phyloP scores from a whole-genome alignment of 2,329 filamentous ascomycete genomes.

The Pyricularia sp. region DNA sequence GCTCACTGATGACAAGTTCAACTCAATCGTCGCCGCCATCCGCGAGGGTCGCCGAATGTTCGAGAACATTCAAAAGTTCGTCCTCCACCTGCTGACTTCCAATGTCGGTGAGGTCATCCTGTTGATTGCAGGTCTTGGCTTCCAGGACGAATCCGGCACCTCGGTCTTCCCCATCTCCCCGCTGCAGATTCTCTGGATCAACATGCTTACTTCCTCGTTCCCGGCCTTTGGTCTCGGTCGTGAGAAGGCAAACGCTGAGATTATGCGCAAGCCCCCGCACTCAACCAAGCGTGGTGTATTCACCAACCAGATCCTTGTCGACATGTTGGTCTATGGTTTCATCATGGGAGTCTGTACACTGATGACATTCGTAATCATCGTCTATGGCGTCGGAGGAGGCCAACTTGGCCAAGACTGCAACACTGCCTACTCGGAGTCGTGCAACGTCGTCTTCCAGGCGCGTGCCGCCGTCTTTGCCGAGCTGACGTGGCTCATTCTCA shows the following conservation, averaged over 20 bases:
- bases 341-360: constrained; percentile 66
- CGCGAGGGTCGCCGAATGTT: constrained; percentile 79
- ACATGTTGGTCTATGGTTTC: constrained; percentile 71
- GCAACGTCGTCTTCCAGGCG: constrained; percentile 56
- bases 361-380: constrained; percentile 55
- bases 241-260: constrained; percentile 64
- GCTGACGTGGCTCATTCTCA: constrained; percentile 63
- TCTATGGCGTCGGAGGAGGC: constrained; percentile 46
- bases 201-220: constrained; percentile 83
- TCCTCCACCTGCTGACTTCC: constrained; percentile 68
- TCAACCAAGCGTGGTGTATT: constrained; percentile 60
- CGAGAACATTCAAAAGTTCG: constrained; percentile 84
- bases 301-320: constrained; percentile 65
- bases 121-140: constrained; percentile 70
- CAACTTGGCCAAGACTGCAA: constrained; percentile 56
- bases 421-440: constrained; percentile 42
- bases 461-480: constrained; percentile 66
- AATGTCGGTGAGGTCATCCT: constrained; percentile 81
- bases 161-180: constrained; percentile 83
- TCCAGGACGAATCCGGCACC: constrained; percentile 60
- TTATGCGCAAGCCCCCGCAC: constrained; percentile 74
- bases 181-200: constrained; percentile 87
- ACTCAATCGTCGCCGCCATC: constrained; percentile 74
- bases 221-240: constrained; percentile 83
- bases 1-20: constrained; percentile 81